Conservation (phyloP, 148 eudicot genomes). For the Rhododendron molle region DNA sequence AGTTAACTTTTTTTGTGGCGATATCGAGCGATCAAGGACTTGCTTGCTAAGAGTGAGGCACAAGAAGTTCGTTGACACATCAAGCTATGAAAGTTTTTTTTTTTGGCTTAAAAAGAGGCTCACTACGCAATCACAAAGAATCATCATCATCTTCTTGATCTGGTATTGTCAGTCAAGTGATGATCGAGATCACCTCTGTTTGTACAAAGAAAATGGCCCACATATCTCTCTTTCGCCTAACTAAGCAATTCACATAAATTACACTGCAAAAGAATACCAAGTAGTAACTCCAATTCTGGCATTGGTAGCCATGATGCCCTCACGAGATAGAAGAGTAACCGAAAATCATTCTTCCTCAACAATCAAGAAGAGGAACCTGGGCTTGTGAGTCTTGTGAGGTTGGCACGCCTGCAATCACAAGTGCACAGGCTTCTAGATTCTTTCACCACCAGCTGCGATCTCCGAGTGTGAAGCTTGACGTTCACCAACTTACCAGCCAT, state of each 20-base stretch:
- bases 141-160: too few relatives aligned
- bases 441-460: conserved; percentile 76
- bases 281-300: neutral
- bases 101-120: too few relatives aligned
- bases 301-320: neutral
- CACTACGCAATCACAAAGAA: too few relatives aligned
- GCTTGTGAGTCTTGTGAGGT: conserved; percentile 30
- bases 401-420: conserved; percentile 69
- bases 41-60: too few relatives aligned
- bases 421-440: conserved; percentile 79
- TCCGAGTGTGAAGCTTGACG: conserved; percentile 83
- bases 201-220: neutral
- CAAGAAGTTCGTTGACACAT: too few relatives aligned
- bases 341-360: neutral
- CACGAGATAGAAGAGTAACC: neutral
- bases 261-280: neutral
- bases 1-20: too few relatives aligned
- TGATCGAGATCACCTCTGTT: neutral
- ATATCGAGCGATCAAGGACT: too few relatives aligned
- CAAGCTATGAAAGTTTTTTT: too few relatives aligned
- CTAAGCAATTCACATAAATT: neutral
- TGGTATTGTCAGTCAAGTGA: too few relatives aligned
- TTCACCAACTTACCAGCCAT: conserved; percentile 89
- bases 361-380: conserved; percentile 19
- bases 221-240: neutral